These are phyloP conservation scores for Kazachstania taianensis DNA, from an alignment of 805 yeast genomes.

Conservation along the genomic window DNA sequence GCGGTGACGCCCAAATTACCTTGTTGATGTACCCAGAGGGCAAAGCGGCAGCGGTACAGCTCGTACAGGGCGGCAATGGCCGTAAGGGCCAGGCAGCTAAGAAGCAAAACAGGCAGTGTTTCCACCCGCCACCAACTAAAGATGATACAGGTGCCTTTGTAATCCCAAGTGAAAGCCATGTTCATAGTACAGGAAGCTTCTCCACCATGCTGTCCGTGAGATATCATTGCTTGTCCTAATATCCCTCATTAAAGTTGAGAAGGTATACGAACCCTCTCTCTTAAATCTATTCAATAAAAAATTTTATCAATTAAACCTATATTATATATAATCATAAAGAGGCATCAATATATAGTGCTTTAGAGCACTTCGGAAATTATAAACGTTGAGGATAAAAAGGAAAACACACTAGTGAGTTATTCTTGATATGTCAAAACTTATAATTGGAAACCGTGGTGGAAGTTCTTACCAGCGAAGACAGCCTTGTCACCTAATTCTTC, in stretches of 20 bases:
- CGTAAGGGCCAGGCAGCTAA: slow-evolving; percentile 35
- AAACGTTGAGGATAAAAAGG: slow-evolving; percentile 1
- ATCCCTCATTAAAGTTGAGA: neutral
- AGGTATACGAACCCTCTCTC: neutral
- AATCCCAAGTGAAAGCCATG: slow-evolving; percentile 76
- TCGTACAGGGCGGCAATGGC: neutral
- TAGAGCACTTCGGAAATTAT: neutral
- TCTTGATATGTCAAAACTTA: slow-evolving; percentile 12
- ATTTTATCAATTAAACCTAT: slow-evolving; percentile 15
- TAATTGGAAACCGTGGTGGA: slow-evolving; percentile 49
- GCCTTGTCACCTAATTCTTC: slow-evolving; percentile 98
- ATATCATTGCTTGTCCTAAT: neutral
- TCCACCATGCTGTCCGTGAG: neutral
- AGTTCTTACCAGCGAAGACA: slow-evolving; percentile 84
- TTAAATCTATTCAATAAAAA: slow-evolving; percentile 1
- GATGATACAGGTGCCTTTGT: slow-evolving; percentile 60
- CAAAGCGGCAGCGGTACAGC: neutral
- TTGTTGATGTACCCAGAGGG: no score
- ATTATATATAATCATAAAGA: slow-evolving; percentile 7
- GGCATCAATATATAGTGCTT: slow-evolving; percentile 6
- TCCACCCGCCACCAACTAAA: slow-evolving; percentile 74
- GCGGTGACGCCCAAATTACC: no score
- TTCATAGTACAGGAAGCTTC: slow-evolving; percentile 38
- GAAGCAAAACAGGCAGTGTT: slow-evolving; percentile 39
- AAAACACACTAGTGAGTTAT: neutral